Evolutionary conservation across 1,284 basidiomycete genomes (phyloP).

Genomic region (Fomitiporia mediterranea): DNA sequence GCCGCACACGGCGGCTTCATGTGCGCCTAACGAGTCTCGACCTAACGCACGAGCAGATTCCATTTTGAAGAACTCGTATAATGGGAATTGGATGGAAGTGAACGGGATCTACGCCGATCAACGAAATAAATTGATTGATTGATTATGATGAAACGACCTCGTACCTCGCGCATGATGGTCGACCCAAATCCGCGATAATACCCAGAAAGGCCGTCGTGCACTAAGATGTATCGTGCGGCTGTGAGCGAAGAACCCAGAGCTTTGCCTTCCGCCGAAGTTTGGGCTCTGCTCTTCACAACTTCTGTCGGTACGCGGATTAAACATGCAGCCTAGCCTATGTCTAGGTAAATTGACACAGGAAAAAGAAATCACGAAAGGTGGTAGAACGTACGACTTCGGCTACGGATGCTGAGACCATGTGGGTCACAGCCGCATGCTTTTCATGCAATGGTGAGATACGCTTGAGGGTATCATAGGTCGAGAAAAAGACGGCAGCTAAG

Average conservation of each 20-base stretch:
- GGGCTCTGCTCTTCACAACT: conserved; percentile 84
- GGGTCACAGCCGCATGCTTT: conserved; percentile 63
- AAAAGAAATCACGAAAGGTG: conserved; percentile 22
- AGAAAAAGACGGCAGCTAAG: conserved; percentile 87
- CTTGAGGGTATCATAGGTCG: conserved; percentile 91
- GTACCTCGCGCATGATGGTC: conserved; percentile 74
- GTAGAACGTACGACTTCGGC: conserved; percentile 71
- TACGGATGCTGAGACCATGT: conserved; percentile 77
- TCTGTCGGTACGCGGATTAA: conserved; percentile 93
- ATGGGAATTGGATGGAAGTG: conserved; percentile 94
- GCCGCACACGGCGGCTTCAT: conserved; percentile 90
- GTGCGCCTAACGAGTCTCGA: conserved; percentile 59
- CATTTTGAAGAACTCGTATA: conserved; percentile 88
- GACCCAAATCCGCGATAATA: conserved; percentile 80
- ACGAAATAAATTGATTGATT: conserved; percentile 2
- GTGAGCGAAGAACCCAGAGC: conserved; percentile 42
- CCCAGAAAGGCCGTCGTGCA: conserved; percentile 58
- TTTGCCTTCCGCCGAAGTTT: conserved; percentile 67
- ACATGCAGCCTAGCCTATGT: conserved; percentile 69
- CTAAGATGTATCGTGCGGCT: conserved; percentile 46
- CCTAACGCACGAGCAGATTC: conserved; percentile 48
- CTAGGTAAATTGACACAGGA: conserved; percentile 30
- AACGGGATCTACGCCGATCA: conserved; percentile 77
- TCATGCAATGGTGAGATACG: conserved; percentile 55
- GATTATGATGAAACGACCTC: conserved; percentile 22